Evolutionary conservation across 73 alveolate genomes (phyloP), one percentile per base, ranked within the genome.

Genomic region (Paraurostyla sp.): DNA sequence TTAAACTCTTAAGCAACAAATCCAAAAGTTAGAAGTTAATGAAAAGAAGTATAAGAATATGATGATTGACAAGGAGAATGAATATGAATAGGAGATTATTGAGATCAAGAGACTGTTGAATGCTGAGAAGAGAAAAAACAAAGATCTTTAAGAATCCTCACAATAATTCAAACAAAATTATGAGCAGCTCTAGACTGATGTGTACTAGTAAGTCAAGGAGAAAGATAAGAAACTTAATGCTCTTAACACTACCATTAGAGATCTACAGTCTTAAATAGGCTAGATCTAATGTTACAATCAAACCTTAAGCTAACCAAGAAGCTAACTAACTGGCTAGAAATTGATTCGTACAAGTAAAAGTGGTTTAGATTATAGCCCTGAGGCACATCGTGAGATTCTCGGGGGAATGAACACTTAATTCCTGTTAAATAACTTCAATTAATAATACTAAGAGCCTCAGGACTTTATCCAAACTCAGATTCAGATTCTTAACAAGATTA

Each of bases 51-150:
- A 36, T 6, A 81, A 81, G 38, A 81, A 81, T 59, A 29, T 81
- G 83, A 46, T 81, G 40, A 81, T 81, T 38, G 91, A 81, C 20
- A 81, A 59, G 49, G 91, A 81, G 38, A 52, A 57, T 23, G 91
- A 81, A 30, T 42, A 81, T 40, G 91, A 81, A 42, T 27, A 57
- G 33, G 91, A 81, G 18, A 57, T 57, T 0, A 81, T 81, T 35
- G 78, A 81, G 40, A 49, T 81, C 29, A 81, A 81, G 51, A 52
- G 91, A 57, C 27, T 49, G 15, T 42, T 81, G n/a, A 81, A 59
- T 58, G 71, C 30, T 20, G 83, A 81, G 69, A 81, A 69, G 41
- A 58, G 59, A 69, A 81, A 36, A 59, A 48, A 29, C 43, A 81
- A 57, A 40, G 83, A 81, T n/a, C 71, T 56, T 29, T 22, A 29